phyloP scores from a whole-genome alignment of 2,329 filamentous ascomycete species.

The Didymella segeticola region DNA sequence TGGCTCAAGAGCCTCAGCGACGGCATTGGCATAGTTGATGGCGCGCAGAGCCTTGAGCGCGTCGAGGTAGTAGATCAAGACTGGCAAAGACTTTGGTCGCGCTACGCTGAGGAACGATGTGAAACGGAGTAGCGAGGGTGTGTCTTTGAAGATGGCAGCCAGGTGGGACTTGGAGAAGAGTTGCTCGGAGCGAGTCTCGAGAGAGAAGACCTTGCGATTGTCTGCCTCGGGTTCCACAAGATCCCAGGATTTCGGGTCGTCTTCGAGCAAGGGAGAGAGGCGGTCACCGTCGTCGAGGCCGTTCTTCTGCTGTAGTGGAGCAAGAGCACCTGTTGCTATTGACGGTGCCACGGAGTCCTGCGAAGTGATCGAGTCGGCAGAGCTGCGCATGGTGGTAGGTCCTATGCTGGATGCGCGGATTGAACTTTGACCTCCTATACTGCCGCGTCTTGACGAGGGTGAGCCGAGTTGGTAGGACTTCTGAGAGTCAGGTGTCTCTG shows the following conservation, averaged over 20 bases:
- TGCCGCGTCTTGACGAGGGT: conserved; percentile 24
- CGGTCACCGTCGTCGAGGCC: conserved; percentile 51
- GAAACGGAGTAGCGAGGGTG: conserved; percentile 68
- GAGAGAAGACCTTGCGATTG: conserved; percentile 53
- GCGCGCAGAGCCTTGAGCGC: conserved; percentile 73
- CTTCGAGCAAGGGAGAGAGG: conserved; percentile 58
- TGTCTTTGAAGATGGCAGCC: conserved; percentile 68
- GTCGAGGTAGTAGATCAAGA: conserved; percentile 75
- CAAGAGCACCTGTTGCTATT: conserved; percentile 41
- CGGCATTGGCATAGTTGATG: conserved; percentile 73
- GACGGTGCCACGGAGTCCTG: conserved; percentile 45
- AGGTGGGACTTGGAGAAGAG: conserved; percentile 73
- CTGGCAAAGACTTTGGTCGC: conserved; percentile 67
- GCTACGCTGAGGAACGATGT: conserved; percentile 68
- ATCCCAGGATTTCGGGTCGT: conserved; percentile 62
- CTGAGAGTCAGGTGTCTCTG: conserved; percentile 25
- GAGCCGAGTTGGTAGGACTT: conserved; percentile 19
- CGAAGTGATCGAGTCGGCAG: conserved; percentile 46
- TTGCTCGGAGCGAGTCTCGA: conserved; percentile 70
- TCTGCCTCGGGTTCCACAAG: conserved; percentile 53
- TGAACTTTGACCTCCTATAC: conserved; percentile 15
- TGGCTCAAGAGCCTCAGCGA: conserved; percentile 66
- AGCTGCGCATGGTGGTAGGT: conserved; percentile 39
- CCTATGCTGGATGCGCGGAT: conserved; percentile 26
- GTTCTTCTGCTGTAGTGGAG: conserved; percentile 55